Evolutionary conservation across 106 monocot genomes (phyloP).

Genomic region (Ottelia alismoides): DNA sequence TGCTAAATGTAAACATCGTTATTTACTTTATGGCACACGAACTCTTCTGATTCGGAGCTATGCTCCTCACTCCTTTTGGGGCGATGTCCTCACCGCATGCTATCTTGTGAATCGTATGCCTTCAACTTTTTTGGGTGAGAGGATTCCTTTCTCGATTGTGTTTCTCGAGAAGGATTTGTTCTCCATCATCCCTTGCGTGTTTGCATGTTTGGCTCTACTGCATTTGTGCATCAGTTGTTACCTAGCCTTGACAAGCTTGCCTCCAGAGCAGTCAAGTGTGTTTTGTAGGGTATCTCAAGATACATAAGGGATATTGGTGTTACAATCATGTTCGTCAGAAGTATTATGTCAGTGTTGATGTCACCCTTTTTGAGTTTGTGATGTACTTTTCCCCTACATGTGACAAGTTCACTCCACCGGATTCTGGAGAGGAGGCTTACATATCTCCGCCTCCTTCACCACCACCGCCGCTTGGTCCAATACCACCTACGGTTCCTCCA

Average conservation of each 20-base stretch:
- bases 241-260: background rate
- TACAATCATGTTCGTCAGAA: too few species aligned
- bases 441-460: too few species aligned
- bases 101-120: background rate
- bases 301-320: too few species aligned
- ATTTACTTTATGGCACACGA: background rate
- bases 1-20: background rate
- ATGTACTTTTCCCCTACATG: too few species aligned
- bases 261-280: too few species aligned
- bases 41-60: background rate
- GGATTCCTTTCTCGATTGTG: background rate
- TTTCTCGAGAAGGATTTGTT: background rate
- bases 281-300: too few species aligned
- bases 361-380: too few species aligned
- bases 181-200: background rate
- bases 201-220: background rate
- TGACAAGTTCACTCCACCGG: too few species aligned
- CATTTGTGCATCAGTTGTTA: background rate
- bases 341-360: too few species aligned
- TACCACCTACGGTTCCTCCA: too few species aligned
- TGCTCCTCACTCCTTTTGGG: background rate
- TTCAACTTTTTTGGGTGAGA: background rate
- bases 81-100: background rate
- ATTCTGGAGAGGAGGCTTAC: too few species aligned
- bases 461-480: too few species aligned